Percentiles rank a stretch among this genome's conserved stretches.
Conservation (phyloP, 2,329 filamentous ascomycete species). For the Trichoderma koningiopsis region DNA sequence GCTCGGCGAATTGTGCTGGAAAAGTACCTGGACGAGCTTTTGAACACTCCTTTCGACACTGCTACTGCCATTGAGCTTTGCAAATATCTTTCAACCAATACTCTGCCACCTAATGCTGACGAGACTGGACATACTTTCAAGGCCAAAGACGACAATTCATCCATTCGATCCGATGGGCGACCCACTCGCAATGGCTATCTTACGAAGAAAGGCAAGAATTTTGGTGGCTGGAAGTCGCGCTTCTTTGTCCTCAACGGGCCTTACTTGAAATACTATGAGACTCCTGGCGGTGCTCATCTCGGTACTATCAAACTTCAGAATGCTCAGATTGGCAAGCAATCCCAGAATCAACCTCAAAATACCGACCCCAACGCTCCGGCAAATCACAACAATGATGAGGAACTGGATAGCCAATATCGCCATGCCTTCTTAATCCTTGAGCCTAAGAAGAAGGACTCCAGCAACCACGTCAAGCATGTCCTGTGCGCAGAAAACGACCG, state of each 20-base stretch:
- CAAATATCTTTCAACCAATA: conserved; percentile 75
- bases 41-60: conserved; percentile 81
- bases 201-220: conserved; percentile 97
- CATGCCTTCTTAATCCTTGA: conserved; percentile 95
- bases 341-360: conserved; percentile 62
- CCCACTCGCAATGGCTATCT: conserved; percentile 85
- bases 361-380: conserved; percentile 60
- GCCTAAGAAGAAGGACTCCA: conserved; percentile 93
- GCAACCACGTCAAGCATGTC: conserved; percentile 85
- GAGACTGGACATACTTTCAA: conserved; percentile 46
- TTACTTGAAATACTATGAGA: conserved; percentile 85
- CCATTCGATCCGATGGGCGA: conserved; percentile 62
- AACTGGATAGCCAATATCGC: conserved; percentile 89
- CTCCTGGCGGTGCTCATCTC: conserved; percentile 83
- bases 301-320: conserved; percentile 90
- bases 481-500: conserved; percentile 92
- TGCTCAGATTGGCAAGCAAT: conserved; percentile 93
- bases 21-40: conserved; percentile 78
- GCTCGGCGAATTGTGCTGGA: conserved; percentile 80
- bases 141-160: conserved; percentile 19
- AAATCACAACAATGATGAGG: conserved; percentile 61
- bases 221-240: conserved; percentile 94
- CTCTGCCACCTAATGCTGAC: conserved; percentile 63
- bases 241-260: conserved; percentile 64
- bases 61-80: conserved; percentile 79